Conservation (phyloP, 2,329 filamentous ascomycete genomes). For the Pseudogymnoascus sp. region DNA sequence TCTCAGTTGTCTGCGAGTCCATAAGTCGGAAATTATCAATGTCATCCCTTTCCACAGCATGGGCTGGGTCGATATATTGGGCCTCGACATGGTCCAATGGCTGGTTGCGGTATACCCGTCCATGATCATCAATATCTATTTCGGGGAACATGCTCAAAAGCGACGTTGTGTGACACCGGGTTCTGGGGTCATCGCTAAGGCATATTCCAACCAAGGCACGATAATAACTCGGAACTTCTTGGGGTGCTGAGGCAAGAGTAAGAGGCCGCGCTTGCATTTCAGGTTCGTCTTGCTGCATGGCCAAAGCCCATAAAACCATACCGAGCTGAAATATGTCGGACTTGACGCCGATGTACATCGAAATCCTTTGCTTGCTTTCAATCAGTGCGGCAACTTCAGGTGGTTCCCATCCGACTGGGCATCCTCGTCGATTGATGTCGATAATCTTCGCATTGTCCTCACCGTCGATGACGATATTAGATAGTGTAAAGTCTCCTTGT, state of each 20-base stretch:
- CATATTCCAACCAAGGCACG: conserved; percentile 68
- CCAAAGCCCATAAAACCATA: conserved; percentile 93
- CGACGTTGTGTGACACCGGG: conserved; percentile 63
- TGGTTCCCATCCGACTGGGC: conserved; percentile 94
- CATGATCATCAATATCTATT: not conserved
- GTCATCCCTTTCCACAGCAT: conserved; percentile 10
- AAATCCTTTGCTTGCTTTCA: conserved; percentile 78
- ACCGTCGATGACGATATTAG: conserved; percentile 89
- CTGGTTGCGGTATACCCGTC: not conserved
- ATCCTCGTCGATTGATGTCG: conserved; percentile 95
- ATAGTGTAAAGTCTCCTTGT: conserved; percentile 93
- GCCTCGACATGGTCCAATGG: not conserved
- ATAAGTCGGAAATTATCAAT: conserved; percentile 9
- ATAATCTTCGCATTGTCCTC: conserved; percentile 89
- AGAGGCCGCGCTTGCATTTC: conserved; percentile 70
- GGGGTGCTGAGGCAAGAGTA: conserved; percentile 39
- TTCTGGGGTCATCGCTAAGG: conserved; percentile 63
- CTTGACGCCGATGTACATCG: conserved; percentile 97
- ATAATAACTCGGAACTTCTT: conserved; percentile 71
- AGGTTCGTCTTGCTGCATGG: conserved; percentile 80
- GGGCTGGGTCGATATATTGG: conserved; percentile 9
- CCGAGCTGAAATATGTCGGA: conserved; percentile 93
- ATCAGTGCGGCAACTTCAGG: conserved; percentile 83
- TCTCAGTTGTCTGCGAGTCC: not conserved
- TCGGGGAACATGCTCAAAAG: conserved; percentile 62